phyloP scores from a whole-genome alignment of 2,329 filamentous ascomycete species.

The Davidsoniella eucalypti region DNA sequence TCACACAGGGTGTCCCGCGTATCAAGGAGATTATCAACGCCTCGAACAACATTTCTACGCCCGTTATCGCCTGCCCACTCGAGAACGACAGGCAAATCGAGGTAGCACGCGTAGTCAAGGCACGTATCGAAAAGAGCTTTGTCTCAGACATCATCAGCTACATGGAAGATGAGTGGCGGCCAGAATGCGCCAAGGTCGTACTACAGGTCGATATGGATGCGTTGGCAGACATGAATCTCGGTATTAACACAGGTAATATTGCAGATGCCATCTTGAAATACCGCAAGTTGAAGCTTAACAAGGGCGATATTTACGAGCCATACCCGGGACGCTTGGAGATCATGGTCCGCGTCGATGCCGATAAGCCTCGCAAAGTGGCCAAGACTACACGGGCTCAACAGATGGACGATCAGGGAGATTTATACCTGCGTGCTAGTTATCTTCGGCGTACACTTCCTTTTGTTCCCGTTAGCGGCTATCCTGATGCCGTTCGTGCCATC shows the following conservation, averaged over 20 bases:
- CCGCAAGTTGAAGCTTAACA: constrained; percentile 65
- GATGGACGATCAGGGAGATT: constrained; percentile 24
- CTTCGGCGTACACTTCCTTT: constrained; percentile 66
- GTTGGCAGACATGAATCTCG: constrained; percentile 65
- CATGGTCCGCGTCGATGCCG: constrained; percentile 43
- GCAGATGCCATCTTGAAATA: constrained; percentile 58
- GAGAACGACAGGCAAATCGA: constrained; percentile 58
- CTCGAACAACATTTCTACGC: constrained; percentile 82
- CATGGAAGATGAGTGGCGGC: constrained; percentile 80
- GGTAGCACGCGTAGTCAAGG: constrained; percentile 81
- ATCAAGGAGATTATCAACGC: constrained; percentile 99
- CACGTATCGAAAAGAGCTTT: constrained; percentile 86
- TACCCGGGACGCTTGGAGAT: constrained; percentile 53
- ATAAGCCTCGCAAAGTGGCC: constrained; percentile 30
- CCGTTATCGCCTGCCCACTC: constrained; percentile 76
- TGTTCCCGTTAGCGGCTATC: constrained; percentile 80
- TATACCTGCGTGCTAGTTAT: constrained; percentile 66
- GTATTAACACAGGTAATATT: constrained; percentile 59
- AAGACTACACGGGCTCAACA: constrained; percentile 28
- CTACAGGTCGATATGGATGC: constrained; percentile 68
- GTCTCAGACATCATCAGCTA: constrained; percentile 65
- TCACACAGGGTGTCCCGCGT: constrained; percentile 96
- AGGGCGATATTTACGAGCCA: constrained; percentile 44
- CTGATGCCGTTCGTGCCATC: constrained; percentile 70
- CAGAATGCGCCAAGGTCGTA: constrained; percentile 56